Base-by-base conservation (phyloP, 768 basidiomycete genomes). In the Baorangia bicolor region DNA sequence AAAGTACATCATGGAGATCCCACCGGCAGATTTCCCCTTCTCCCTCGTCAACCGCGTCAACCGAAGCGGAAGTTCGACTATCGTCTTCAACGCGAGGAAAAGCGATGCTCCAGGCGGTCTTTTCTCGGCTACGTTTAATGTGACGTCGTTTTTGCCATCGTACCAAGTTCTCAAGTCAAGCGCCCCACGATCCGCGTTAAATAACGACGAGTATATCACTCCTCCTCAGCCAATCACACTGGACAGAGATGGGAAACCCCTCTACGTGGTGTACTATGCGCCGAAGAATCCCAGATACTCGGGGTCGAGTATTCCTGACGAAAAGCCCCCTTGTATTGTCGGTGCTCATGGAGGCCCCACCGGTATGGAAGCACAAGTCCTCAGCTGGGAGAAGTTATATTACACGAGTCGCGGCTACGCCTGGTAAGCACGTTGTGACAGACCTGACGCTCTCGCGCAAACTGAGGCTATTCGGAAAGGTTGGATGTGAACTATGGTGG, bases 401-500 rank as follows among this genome's bases (percentile, higher is more conserved):
- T 90, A 83, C 58, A 90, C 88, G 0, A 82, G 81, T 30, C 78
- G 87, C 5, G 87, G 88, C 27, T 91, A 80, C 73, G 87, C 78
- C n/a, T 90, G 86, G 88, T 88, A 60, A 50, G 75, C 53, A 35
- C 10, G 6, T n/a, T 31, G 11, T 7, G 27, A 33, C 34, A 8
- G 20, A 11, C 16, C 12, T 16, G 10, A 16, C 12, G 31, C 21
- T 20, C n/a, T n/a, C 21, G 2, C 50, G 39, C 37, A 31, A 37
- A 37, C 31, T 51, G 23, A 55, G 10, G 18, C 10, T 38, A 13
- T 21, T 42, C 11, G 21, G 16, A 39, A 37, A 84, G 87, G 81
- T 61, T 88, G 34, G 87, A 88, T 51, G 88, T 93, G 40, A 87
- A 92, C 62, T 87, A 90, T 56, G 80, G 88, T 2, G 92, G 90